Base-by-base conservation (phyloP, 2,329 filamentous ascomycete genomes). In the Septoria petroselini region DNA sequence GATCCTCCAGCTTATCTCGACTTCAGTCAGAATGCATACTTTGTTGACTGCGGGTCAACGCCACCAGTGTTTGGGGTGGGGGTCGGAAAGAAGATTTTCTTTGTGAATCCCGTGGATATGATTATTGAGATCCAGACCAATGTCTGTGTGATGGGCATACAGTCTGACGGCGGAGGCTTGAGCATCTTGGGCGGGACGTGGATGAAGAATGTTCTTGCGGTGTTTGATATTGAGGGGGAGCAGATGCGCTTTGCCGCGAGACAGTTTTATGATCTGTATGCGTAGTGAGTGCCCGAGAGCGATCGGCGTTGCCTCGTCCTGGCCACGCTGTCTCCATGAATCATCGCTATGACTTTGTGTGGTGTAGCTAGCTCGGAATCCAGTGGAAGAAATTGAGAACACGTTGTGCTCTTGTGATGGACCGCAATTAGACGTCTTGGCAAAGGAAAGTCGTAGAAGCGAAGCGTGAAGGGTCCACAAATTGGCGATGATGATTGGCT, bases 141-240 rank as follows among this genome's bases (percentile, higher is more conserved):
- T 30, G 15, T 29, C 25, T 72, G 70, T 48, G 60, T 70, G 1
- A 62, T 59, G 31, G 70, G 61, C 5, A 60, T 71, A 21, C 58
- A 68, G 35, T 54, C 63, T 33, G 64, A 58, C n/a, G 60, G 58
- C 11, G 50, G 62, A 7, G 66, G 62, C 2, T 35, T 68, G 31
- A 68, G 62, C 30, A 71, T 77, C 34, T 54, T 78, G 39, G 76
- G 76, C 0, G 73, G 73, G 44, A 63, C 69, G 3, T 78, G 76
- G 54, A 63, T 76, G 62, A 75, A 74, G 62, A 76, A 75, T 53
- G 75, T 78, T 0, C 62, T 79, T 3, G 65, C 70, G 7, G 74
- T 78, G 1, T 77, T 75, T 62, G 76, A 78, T 65, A 68, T 78
- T 50, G 74, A 73, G 8, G 70, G 66, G 15, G 64, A 65, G 37